Evolutionary conservation across 2,329 filamentous ascomycete species (phyloP), one percentile per base, ranked within the genome.

Genomic region (Penicillium digitatum): DNA sequence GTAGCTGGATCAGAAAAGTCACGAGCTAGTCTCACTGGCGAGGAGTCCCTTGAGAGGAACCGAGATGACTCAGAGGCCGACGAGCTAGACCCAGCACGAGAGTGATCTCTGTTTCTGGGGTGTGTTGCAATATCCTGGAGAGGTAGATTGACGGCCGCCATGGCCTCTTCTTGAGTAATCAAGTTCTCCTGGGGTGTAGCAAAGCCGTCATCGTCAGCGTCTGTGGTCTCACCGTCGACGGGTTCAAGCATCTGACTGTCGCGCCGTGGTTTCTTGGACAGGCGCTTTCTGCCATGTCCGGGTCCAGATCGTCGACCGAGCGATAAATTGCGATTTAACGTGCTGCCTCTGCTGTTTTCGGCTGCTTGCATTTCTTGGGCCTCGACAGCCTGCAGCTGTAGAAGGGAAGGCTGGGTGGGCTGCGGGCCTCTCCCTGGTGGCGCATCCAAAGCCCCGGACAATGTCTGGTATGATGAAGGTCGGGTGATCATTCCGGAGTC

Each of bases 1-100:
- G 37, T 12, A 47, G 20, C n/a, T 12, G 29, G 18, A 27, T 54
- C 50, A 27, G 34, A 46, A 22, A 32, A 10, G 5, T 35, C 32
- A 8, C 18, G 11, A 18, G 45, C 26, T 10, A 64, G 14, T 42
- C 55, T 31, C 3, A 46, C 81, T 77, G 38, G 83, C 74, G 39
- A 85, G 74, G 29, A 74, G 72, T 48, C 80, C 71, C 10, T 49
- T 5, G 58, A 60, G 31, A 60, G 24, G 24, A 55, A 49, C 20
- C 49, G 47, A 5, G 55, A 49, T n/a, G 48, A 48, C n/a, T 45
- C 46, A 5, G 58, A 42, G 4, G 45, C 32, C 4, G 54, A 56
- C n/a, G 49, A 39, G 24, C 29, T 42, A 11, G 55, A 57, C 10
- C 27, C 40, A 5, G 37, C 43, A n/a, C 45, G 54, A 20, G 51